Conservation (phyloP, 2,329 filamentous ascomycete species). For the Pseudogymnoascus pannorum region DNA sequence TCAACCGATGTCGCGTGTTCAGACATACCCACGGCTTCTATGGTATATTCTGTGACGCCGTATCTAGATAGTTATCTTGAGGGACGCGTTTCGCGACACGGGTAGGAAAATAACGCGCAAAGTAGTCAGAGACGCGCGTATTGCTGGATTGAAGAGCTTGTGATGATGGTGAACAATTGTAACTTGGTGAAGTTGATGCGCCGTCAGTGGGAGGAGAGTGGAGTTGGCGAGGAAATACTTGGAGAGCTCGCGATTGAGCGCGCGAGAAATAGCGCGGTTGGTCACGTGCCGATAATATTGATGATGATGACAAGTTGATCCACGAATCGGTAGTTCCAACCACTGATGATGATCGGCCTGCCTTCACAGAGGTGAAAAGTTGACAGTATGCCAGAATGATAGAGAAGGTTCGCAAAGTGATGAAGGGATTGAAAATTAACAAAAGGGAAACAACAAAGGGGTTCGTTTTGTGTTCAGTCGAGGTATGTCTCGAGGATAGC, state of each 20-base stretch:
- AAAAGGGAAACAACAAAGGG: background rate
- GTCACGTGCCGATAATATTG: slow-evolving; percentile 8
- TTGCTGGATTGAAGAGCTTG: background rate
- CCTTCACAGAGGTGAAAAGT: background rate
- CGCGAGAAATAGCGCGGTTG: slow-evolving; percentile 10
- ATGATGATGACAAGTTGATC: slow-evolving; percentile 4
- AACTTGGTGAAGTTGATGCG: slow-evolving; percentile 7
- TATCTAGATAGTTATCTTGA: background rate
- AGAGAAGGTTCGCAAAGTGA: background rate
- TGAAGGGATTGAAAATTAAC: background rate
- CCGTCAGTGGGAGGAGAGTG: slow-evolving; percentile 3
- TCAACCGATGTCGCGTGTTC: slow-evolving; percentile 5
- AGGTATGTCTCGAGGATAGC: background rate
- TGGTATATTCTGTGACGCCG: slow-evolving; percentile 6
- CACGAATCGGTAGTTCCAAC: background rate
- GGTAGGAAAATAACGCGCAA: slow-evolving; percentile 8
- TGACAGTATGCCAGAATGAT: background rate
- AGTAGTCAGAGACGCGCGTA: background rate
- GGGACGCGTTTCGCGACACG: slow-evolving; percentile 6
- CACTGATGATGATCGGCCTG: background rate
- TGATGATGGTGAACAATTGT: slow-evolving; percentile 3
- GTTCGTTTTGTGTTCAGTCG: background rate
- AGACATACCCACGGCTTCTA: slow-evolving; percentile 8
- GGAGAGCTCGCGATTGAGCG: slow-evolving; percentile 7
- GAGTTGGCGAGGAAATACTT: slow-evolving; percentile 8